phyloP scores from a whole-genome alignment of 2,329 filamentous ascomycete genomes.

The Hymenoscyphus scutula region DNA sequence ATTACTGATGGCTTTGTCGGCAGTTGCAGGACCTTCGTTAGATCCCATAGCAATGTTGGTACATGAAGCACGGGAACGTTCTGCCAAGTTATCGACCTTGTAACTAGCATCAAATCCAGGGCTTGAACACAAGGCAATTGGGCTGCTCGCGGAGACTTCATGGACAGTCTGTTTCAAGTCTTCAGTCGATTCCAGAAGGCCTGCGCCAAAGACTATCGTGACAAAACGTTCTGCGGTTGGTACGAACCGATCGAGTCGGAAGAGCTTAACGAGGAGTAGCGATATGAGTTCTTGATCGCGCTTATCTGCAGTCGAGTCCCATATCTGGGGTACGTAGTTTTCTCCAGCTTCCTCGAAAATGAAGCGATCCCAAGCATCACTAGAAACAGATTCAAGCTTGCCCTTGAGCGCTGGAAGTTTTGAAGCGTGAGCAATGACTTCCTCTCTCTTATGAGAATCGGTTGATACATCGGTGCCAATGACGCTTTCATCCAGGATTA shows the following conservation, averaged over 20 bases:
- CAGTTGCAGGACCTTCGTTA: slow-evolving; percentile 86
- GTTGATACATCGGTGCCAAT: slow-evolving; percentile 78
- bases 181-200: slow-evolving; percentile 78
- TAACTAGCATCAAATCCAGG: slow-evolving; percentile 98
- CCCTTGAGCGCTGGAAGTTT: slow-evolving; percentile 73
- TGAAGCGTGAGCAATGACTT: slow-evolving; percentile 65
- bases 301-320: slow-evolving; percentile 61
- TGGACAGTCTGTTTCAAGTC: slow-evolving; percentile 83
- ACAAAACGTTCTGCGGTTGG: slow-evolving; percentile 92
- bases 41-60: slow-evolving; percentile 99
- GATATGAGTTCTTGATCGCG: slow-evolving; percentile 77
- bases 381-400: slow-evolving; percentile 59
- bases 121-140: slow-evolving; percentile 89
- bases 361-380: slow-evolving; percentile 76
- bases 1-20: slow-evolving; percentile 92
- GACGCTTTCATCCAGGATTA: slow-evolving; percentile 75
- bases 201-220: slow-evolving; percentile 75
- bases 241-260: slow-evolving; percentile 92
- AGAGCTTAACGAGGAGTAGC: slow-evolving; percentile 89
- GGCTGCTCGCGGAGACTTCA: slow-evolving; percentile 78
- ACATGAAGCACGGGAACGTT: slow-evolving; percentile 76
- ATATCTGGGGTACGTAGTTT: slow-evolving; percentile 73
- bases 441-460: slow-evolving; percentile 59
- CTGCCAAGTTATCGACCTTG: slow-evolving; percentile 95
- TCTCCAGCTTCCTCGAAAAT: slow-evolving; percentile 83